phyloP scores from a whole-genome alignment of 2,329 filamentous ascomycete species.

The Fusarium siculi region DNA sequence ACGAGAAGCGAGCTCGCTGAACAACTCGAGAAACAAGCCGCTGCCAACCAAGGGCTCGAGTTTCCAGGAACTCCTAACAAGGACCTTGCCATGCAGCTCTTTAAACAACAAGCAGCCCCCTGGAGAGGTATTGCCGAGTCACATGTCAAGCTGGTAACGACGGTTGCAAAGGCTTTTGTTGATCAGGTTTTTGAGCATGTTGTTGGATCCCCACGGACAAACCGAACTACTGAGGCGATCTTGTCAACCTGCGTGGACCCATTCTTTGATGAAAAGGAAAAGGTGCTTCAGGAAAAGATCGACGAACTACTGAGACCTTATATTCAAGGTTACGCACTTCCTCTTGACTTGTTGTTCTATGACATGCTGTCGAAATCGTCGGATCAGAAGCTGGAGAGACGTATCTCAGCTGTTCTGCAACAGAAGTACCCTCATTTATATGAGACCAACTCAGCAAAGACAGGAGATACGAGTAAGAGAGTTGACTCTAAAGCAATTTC shows the following conservation, averaged over 20 bases:
- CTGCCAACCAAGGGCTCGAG: constrained; percentile 53
- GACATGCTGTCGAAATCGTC: neutral
- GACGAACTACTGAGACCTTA: constrained; percentile 54
- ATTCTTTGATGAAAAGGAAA: constrained; percentile 50
- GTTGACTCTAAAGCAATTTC: neutral
- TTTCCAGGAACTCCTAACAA: constrained; percentile 53
- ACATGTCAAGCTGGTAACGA: constrained; percentile 49
- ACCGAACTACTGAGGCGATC: constrained; percentile 37
- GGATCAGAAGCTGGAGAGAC: neutral
- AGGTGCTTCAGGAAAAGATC: constrained; percentile 46
- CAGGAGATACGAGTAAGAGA: neutral
- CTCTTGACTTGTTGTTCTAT: constrained; percentile 48
- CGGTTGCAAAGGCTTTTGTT: constrained; percentile 49
- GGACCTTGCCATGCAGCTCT: constrained; percentile 52
- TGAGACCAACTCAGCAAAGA: neutral
- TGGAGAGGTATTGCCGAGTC: constrained; percentile 53
- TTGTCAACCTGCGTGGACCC: constrained; percentile 41
- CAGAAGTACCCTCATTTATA: neutral
- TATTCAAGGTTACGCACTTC: constrained; percentile 42
- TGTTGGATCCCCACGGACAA: constrained; percentile 29
- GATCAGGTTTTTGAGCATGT: constrained; percentile 51
- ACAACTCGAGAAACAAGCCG: constrained; percentile 5
- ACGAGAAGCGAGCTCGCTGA: constrained; percentile 36
- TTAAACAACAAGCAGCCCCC: constrained; percentile 51
- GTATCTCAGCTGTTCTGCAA: neutral